These are phyloP conservation scores for Cucurbita ficifolia DNA, from an alignment of 306 rosid genomes.

Conservation along the genomic window DNA sequence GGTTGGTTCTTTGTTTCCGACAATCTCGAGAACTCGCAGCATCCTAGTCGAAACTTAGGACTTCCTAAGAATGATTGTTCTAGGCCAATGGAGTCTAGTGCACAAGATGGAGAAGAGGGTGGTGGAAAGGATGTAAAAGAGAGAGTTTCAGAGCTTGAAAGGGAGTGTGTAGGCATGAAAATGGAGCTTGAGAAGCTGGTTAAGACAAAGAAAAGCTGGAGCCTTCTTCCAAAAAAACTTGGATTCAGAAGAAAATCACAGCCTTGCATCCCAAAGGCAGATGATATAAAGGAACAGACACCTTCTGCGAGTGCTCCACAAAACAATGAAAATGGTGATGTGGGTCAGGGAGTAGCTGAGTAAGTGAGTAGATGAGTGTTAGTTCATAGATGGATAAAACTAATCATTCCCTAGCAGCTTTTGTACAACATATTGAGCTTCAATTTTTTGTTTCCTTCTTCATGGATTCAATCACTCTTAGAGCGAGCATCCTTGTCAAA, in stretches of 20 bases:
- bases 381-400: background rate
- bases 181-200: constrained; percentile 47
- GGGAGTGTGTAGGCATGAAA: constrained; percentile 56
- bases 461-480: background rate
- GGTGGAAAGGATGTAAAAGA: constrained; percentile 40
- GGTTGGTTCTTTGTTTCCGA: constrained; percentile 74
- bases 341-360: constrained; percentile 15
- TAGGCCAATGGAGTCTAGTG: constrained; percentile 16
- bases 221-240: constrained; percentile 41
- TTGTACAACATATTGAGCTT: background rate
- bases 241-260: constrained; percentile 43
- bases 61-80: constrained; percentile 19
- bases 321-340: constrained; percentile 20
- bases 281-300: constrained; percentile 15
- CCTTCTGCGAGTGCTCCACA: constrained; percentile 24
- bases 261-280: constrained; percentile 19
- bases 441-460: background rate
- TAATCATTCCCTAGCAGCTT: background rate
- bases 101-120: constrained; percentile 11
- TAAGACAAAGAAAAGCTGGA: constrained; percentile 61
- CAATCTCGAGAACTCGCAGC: constrained; percentile 41
- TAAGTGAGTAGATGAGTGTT: background rate
- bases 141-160: constrained; percentile 56
- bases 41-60: constrained; percentile 28
- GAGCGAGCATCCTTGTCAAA: background rate